phyloP scores from a whole-genome alignment of 2,329 filamentous ascomycete genomes.

The Phialophora macrospora region DNA sequence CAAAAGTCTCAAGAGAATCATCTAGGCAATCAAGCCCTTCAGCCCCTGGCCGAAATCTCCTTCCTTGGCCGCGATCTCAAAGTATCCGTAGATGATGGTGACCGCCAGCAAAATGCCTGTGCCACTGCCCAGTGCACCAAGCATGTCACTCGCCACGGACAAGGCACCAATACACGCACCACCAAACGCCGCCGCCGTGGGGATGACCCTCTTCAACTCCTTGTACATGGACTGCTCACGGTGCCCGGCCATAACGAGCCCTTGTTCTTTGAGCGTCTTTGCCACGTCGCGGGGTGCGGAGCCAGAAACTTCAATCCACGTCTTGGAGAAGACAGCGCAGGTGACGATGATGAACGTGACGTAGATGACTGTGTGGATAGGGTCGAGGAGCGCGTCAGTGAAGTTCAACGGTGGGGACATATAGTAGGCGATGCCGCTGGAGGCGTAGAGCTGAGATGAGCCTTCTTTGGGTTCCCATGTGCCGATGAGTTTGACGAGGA shows the following conservation, averaged over 20 bases:
- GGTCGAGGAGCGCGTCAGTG: slow-evolving; percentile 94
- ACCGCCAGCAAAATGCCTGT: slow-evolving; percentile 98
- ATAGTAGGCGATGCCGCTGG: slow-evolving; percentile 96
- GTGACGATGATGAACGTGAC: slow-evolving; percentile 97
- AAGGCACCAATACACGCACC: slow-evolving; percentile 98
- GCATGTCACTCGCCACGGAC: slow-evolving; percentile 91
- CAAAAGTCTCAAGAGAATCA: not conserved
- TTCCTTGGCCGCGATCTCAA: slow-evolving; percentile 98
- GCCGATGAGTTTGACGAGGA: slow-evolving; percentile 94
- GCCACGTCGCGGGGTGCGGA: slow-evolving; percentile 97
- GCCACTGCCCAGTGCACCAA: slow-evolving; percentile 93
- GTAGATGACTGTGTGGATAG: slow-evolving; percentile 94
- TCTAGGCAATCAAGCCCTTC: slow-evolving; percentile 64
- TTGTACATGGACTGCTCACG: slow-evolving; percentile 99
- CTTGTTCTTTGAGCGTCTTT: slow-evolving; percentile 99
- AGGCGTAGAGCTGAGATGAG: slow-evolving; percentile 90
- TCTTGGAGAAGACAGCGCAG: slow-evolving; percentile 99
- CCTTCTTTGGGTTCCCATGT: slow-evolving; percentile 98
- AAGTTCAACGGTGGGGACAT: slow-evolving; percentile 99
- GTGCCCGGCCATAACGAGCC: slow-evolving; percentile 98
- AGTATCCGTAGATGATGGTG: slow-evolving; percentile 99
- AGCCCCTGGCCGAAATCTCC: slow-evolving; percentile 81
- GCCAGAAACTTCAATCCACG: slow-evolving; percentile 99
- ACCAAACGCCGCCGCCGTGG: slow-evolving; percentile 95
- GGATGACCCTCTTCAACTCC: slow-evolving; percentile 98